Evolutionary conservation across 2,329 filamentous ascomycete species (phyloP), one percentile per base, ranked within the genome.

Genomic region (Lecanicillium sp.): DNA sequence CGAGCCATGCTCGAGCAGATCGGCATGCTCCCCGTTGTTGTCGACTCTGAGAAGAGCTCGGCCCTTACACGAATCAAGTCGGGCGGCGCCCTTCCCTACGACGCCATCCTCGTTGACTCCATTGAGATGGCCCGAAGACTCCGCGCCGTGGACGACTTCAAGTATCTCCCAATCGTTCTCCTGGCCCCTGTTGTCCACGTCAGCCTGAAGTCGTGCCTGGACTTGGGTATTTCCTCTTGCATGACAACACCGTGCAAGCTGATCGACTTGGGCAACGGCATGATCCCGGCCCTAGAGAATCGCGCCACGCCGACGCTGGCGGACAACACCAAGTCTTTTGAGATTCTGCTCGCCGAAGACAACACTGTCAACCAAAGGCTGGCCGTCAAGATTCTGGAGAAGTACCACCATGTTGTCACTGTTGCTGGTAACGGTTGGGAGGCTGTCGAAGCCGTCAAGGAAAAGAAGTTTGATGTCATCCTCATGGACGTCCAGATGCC

Each of bases 401-500:
- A 96, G 67, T 95, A 96, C 66, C 90, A 96, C 62, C 88, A 94
- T 62, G 84, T 84, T 21, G 88, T 94, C 20, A 91, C 87, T 1
- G 93, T 98, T 20, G 93, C 95, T 36, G 89, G 90, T 59, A 98
- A 98, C 63, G 93, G 93, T 52, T 78, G 90, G 55, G 91, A 97
- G 62, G 93, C 93, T 2, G 83, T 97, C 12, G 87, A 96, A 62
- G 84, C 87, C n/a, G 83, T 96, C 58, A 90, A 94, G 74, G 81
- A 84, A 63, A 91, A 86, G 70, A 86, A 88, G 63, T 98, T 94
- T 64, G 93, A 98, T 65, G 88, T 95, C 52, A 93, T 98, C 55
- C 77, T 98, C 41, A 98, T 98, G 93, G 93, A 98, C 63, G 93
- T 98, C 15, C 93, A 97, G 65, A 98, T 98, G 93, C 93, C 93